A percentile compares a stretch with the other conserved stretches of the same genome.
Conservation (phyloP, 2,329 filamentous ascomycete genomes). For the Aspergillus transmontanensis region DNA sequence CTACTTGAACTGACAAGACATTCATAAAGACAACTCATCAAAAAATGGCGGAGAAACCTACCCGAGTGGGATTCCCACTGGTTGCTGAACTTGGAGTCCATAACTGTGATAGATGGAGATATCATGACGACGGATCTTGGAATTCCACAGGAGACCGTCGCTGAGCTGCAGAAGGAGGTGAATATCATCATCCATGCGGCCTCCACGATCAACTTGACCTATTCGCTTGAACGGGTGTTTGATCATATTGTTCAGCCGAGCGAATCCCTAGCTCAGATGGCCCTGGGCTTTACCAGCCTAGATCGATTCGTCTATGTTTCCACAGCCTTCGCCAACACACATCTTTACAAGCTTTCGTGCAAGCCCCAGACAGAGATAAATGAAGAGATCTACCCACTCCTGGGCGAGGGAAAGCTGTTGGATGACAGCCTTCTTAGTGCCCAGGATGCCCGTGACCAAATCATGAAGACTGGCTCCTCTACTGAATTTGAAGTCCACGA, state of each 20-base stretch:
- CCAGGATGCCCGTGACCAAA: neutral
- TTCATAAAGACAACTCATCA: neutral
- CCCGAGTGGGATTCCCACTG: neutral
- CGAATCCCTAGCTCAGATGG: constrained; percentile 6
- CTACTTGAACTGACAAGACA: neutral
- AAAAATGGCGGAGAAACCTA: neutral
- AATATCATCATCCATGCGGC: constrained; percentile 21
- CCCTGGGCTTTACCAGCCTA: constrained; percentile 1
- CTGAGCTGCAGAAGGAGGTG: neutral
- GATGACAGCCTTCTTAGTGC: neutral
- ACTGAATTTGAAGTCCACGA: constrained; percentile 6
- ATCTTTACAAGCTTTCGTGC: constrained; percentile 8
- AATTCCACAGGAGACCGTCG: neutral
- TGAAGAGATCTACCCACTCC: constrained; percentile 16
- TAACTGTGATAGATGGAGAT: constrained; percentile 18
- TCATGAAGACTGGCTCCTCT: constrained; percentile 5
- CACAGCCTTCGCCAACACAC: constrained; percentile 18
- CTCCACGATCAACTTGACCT: constrained; percentile 13
- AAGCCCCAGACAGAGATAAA: constrained; percentile 8
- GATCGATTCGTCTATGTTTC: constrained; percentile 22
- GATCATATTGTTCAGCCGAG: constrained; percentile 10
- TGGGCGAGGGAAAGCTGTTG: neutral
- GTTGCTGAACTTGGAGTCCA: neutral
- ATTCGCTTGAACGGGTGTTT: neutral
- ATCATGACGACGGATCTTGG: constrained; percentile 13